These are phyloP conservation scores for Quercus parvula DNA, from an alignment of 306 rosid genomes.

Conservation along the genomic window DNA sequence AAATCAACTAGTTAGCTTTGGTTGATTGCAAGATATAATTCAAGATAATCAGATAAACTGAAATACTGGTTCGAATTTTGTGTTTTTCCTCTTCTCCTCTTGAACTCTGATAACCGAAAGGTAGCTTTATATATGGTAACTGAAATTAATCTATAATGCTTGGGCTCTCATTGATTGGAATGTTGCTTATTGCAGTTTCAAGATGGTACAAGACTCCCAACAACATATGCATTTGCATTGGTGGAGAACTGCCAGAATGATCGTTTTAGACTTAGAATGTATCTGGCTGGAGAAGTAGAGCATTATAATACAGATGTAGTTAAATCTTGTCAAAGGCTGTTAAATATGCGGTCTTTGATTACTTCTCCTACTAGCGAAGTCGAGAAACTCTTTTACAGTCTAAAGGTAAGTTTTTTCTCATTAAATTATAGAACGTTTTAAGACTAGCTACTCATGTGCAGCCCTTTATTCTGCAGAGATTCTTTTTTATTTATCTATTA, in stretches of 20 bases:
- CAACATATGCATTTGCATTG: slow-evolving; percentile 78
- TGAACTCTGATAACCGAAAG: not conserved
- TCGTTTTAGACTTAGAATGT: slow-evolving; percentile 67
- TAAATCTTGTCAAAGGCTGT: slow-evolving; percentile 53
- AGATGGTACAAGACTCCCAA: slow-evolving; percentile 45
- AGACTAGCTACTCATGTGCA: not conserved
- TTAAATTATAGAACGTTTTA: not conserved
- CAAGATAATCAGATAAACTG: not conserved
- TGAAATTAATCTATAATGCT: slow-evolving; percentile 1
- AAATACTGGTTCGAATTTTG: not conserved
- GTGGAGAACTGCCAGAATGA: slow-evolving; percentile 57
- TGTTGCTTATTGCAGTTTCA: slow-evolving; percentile 41
- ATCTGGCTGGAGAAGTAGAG: slow-evolving; percentile 64
- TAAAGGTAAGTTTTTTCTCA: slow-evolving; percentile 54
- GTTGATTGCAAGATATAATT: not conserved
- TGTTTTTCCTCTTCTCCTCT: not conserved
- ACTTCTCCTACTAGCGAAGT: slow-evolving; percentile 49
- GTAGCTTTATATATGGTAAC: not conserved
- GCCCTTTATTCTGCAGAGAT: slow-evolving; percentile 7
- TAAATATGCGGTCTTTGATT: slow-evolving; percentile 45
- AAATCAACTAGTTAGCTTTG: not conserved
- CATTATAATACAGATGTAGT: slow-evolving; percentile 36
- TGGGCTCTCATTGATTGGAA: slow-evolving; percentile 2
- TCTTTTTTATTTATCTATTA: not conserved
- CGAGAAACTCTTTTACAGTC: slow-evolving; percentile 53